A percentile compares a stretch with the other conserved stretches of the same genome.
Conservation (phyloP, 2,329 filamentous ascomycete species). For the Basipetospora sp. region DNA sequence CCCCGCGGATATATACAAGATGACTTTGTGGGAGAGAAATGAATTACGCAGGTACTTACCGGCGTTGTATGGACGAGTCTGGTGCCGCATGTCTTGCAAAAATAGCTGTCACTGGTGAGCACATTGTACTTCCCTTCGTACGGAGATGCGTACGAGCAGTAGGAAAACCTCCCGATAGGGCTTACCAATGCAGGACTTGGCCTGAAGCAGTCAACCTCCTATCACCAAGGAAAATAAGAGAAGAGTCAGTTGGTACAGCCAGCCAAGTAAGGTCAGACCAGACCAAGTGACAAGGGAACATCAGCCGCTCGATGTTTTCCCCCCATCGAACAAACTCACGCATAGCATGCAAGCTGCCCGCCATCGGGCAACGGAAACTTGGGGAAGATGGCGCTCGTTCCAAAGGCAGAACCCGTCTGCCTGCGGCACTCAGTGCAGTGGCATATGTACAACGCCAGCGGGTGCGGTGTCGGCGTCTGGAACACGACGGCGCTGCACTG, state of each 20-base stretch:
- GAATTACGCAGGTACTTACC: no score
- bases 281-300: no score
- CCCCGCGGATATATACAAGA: no score
- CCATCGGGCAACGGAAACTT: constrained; percentile 41
- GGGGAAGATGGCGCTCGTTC: constrained; percentile 55
- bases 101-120: no score
- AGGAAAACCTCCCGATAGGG: no score
- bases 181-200: constrained; percentile 42
- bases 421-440: constrained; percentile 53
- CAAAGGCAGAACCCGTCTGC: constrained; percentile 53
- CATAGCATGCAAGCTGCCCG: constrained; percentile 37
- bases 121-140: no score
- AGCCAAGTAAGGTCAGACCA: no score
- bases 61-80: constrained; percentile 47
- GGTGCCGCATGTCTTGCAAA: constrained; percentile 52
- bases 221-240: neutral
- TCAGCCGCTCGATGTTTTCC: no score
- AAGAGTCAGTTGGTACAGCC: neutral
- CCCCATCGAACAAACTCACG: constrained; percentile 28
- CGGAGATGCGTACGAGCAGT: no score
- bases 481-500: constrained; percentile 52
- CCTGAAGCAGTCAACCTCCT: constrained; percentile 45
- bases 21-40: no score
- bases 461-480: constrained; percentile 43
- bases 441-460: constrained; percentile 54